A percentile compares a stretch with the other conserved stretches of the same genome.
phyloP scores from a whole-genome alignment of 139 green algal genomes.

The Nannochloris sp. region DNA sequence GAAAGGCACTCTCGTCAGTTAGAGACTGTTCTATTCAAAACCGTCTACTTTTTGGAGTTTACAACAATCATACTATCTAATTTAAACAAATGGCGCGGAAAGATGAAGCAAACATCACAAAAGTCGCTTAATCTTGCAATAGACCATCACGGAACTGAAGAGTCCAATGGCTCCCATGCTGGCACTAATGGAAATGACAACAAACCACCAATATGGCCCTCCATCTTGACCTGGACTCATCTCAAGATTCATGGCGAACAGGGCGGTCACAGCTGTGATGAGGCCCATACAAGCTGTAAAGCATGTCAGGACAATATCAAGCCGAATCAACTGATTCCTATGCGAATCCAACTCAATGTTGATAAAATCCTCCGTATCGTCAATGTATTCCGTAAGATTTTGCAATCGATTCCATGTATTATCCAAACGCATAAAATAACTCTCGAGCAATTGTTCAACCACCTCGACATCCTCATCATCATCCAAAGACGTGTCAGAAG shows the following conservation, averaged over 20 bases:
- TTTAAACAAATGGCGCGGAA: not conserved
- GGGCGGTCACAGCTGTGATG: constrained; percentile 56
- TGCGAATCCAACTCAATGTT: constrained; percentile 91
- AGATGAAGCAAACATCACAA: constrained; percentile 11
- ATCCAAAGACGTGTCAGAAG: constrained; percentile 1
- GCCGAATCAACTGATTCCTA: constrained; percentile 69
- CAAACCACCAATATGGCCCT: constrained; percentile 22
- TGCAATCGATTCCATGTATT: constrained; percentile 66
- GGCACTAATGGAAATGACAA: constrained; percentile 10
- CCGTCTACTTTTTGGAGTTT: not conserved
- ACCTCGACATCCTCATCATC: constrained; percentile 19
- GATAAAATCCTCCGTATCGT: constrained; percentile 96
- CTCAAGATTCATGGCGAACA: constrained; percentile 92
- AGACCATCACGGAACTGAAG: constrained; percentile 22
- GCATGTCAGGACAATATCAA: constrained; percentile 80
- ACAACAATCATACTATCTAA: not conserved
- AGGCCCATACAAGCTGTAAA: constrained; percentile 61
- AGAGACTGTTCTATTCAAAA: not conserved
- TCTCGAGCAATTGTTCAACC: constrained; percentile 74
- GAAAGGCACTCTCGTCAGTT: too few relatives aligned
- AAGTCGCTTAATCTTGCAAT: constrained; percentile 27
- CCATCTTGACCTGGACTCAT: not conserved
- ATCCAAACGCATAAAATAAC: constrained; percentile 60
- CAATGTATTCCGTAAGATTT: constrained; percentile 85
- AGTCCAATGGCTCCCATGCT: constrained; percentile 5